Evolutionary conservation across 2,329 filamentous ascomycete genomes (phyloP), one percentile per base, ranked within the genome.

Genomic region (Ophiostoma piceae): DNA sequence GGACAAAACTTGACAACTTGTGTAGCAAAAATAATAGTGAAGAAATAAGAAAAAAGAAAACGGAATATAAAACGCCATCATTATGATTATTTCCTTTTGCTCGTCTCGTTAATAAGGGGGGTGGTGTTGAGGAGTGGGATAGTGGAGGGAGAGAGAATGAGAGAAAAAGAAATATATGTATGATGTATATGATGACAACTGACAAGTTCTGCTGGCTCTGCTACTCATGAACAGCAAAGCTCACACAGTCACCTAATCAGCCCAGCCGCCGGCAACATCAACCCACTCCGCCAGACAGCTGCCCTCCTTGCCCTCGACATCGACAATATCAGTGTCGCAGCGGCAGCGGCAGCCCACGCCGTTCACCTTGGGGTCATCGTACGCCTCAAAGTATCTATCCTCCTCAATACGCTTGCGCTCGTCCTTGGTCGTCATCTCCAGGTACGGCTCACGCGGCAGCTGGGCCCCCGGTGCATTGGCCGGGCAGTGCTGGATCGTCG

Each of bases 261-360:
- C 88, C 92, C 94, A 99, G 71, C 95, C 95, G 75, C 95, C 95
- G 66, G 94, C 94, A 75, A 97, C 93, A 72, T 97, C 92, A 16
- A 99, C 95, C 95, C 95, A 99, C 80, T 99, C 93, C 11, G 92
- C 87, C 70, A 97, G 84, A 81, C 95, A 99, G 74, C 92, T 97
- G 72, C 95, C 95, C 78, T 96, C 92, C 80, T 98, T 99, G 79
- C 93, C 94, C 82, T 99, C 95, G 35, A 99, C 94, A 77, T 99
- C 95, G 68, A 94, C 92, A 77, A 98, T 96, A 78, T 99, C 95
- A 3, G 93, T 97, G 77, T 99, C 95, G 79, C 95, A 99, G 78
- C 91, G 90, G 83, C 95, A 99, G 76, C 95, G 89, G 82, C 95
- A 99, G 51, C 95, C 95, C 9, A 99, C 94, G 51, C 95, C 95